A percentile compares a stretch with the other conserved stretches of the same genome.
Conservation (phyloP, 768 basidiomycete genomes). For the Chalciporus piperatus region DNA sequence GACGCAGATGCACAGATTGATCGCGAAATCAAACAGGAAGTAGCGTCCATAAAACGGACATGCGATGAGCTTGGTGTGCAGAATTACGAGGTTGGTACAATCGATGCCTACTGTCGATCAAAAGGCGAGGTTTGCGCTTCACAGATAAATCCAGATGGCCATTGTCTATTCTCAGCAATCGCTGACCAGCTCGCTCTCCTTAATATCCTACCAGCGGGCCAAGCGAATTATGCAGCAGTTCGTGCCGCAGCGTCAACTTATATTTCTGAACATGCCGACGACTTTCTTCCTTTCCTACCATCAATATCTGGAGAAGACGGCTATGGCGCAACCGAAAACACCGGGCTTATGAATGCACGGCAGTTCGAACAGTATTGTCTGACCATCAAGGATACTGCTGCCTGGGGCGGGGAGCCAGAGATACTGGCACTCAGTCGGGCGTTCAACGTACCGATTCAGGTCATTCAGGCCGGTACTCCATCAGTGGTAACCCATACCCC, state of each 20-base stretch:
- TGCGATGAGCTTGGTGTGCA: constrained; percentile 66
- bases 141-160: constrained; percentile 92
- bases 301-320: constrained; percentile 69
- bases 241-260: constrained; percentile 76
- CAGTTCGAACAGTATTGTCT: constrained; percentile 76
- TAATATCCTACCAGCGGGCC: constrained; percentile 53
- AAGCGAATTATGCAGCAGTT: constrained; percentile 58
- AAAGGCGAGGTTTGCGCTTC: not conserved
- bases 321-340: constrained; percentile 50
- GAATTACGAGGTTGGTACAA: constrained; percentile 55
- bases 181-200: constrained; percentile 88
- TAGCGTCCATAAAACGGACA: constrained; percentile 55
- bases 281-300: constrained; percentile 92
- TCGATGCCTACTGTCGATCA: not conserved
- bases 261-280: constrained; percentile 77
- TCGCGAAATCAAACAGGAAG: constrained; percentile 67
- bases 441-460: constrained; percentile 83
- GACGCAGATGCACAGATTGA: constrained; percentile 58
- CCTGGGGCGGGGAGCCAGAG: constrained; percentile 98
- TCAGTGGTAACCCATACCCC: constrained; percentile 83
- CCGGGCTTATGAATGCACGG: constrained; percentile 67
- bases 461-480: constrained; percentile 81
- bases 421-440: constrained; percentile 83
- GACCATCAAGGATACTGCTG: constrained; percentile 75
- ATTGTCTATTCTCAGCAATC: constrained; percentile 92